Base-by-base conservation (phyloP, 768 basidiomycete species). In the Mycena kentingensis region DNA sequence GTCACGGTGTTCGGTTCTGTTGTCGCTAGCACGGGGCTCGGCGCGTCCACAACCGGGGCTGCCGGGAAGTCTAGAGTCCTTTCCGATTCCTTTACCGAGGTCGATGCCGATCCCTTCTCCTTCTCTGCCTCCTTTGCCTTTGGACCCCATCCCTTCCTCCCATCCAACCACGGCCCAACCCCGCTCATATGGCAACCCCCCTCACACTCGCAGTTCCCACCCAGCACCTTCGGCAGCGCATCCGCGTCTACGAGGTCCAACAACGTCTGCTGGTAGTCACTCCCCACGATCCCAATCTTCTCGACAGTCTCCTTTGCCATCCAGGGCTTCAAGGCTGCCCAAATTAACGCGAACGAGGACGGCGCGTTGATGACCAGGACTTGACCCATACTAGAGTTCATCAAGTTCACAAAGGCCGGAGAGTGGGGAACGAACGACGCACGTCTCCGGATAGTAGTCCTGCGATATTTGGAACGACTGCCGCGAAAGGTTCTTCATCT, bases 361-460 rank as follows among this genome's bases (percentile, higher is more conserved):
- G 88, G 88, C 2, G 88, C 86, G 54, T 90, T 90, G 46, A 89
- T 73, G 54, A 90, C 80, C 5, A 77, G 78, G 26, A 89, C 69
- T 63, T 86, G 82, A 2, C 86, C 86, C 87, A 89, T 87, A 3
- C 88, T 89, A 55, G 19, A 21, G 42, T 18, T 34, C 15, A 47
- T 31, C 7, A 51, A 35, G 11, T 27, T 5, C 45, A 48, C 21
- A n/a, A 34, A 35, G 51, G 12, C 37, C 21, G 53, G 28, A 18
- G 25, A 11, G 21, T 16, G 19, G 3, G 10, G n/a, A 37, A 42
- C 29, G 45, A 5, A 8, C 32, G 22, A 63, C 80, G 47, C 63
- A 89, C 87, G 84, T 84, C 64, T 90, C 88, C 1, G 88, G 88
- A 57, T 77, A 90, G 67, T 87, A 90, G 60, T 88, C 85, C 66